These are phyloP conservation scores for Starmerella cellae DNA, from an alignment of 805 yeast genomes.

Conservation along the genomic window DNA sequence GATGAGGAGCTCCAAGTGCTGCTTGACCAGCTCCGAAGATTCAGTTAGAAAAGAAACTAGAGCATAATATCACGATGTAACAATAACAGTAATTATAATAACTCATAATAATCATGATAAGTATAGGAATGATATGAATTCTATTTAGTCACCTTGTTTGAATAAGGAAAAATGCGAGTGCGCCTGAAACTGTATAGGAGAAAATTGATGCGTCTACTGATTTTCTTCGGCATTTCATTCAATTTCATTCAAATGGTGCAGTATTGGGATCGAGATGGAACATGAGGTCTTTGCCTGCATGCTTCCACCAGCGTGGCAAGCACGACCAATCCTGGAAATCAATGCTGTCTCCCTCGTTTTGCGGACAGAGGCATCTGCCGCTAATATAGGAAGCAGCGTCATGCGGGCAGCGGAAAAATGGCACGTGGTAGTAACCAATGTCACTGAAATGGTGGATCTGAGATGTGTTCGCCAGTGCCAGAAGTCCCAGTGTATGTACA, in stretches of 20 bases:
- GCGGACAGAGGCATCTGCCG: slow-evolving; percentile 30
- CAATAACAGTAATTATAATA: no score
- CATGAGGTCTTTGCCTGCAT: slow-evolving; percentile 25
- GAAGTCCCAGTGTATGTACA: slow-evolving; percentile 60
- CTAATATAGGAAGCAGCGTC: slow-evolving; percentile 25
- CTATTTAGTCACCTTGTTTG: no score
- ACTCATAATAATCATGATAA: no score
- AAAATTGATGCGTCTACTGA: neutral
- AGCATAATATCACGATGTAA: no score
- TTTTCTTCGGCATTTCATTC: no score
- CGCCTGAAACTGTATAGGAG: neutral
- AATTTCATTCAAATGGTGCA: neutral
- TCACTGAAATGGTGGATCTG: slow-evolving; percentile 71
- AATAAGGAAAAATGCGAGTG: neutral
- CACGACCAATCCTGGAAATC: slow-evolving; percentile 28
- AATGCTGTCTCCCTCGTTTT: slow-evolving; percentile 24
- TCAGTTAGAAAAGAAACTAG: slow-evolving; percentile 8
- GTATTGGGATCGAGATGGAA: slow-evolving; percentile 20
- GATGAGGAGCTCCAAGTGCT: slow-evolving; percentile 80
- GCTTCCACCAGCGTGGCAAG: slow-evolving; percentile 29
- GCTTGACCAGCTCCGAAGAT: slow-evolving; percentile 62
- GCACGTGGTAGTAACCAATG: slow-evolving; percentile 65
- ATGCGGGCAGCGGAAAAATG: slow-evolving; percentile 37
- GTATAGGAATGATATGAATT: no score
- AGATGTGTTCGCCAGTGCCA: slow-evolving; percentile 42